phyloP scores from a whole-genome alignment of 805 yeast species.

The Lachancea nothofagi region DNA sequence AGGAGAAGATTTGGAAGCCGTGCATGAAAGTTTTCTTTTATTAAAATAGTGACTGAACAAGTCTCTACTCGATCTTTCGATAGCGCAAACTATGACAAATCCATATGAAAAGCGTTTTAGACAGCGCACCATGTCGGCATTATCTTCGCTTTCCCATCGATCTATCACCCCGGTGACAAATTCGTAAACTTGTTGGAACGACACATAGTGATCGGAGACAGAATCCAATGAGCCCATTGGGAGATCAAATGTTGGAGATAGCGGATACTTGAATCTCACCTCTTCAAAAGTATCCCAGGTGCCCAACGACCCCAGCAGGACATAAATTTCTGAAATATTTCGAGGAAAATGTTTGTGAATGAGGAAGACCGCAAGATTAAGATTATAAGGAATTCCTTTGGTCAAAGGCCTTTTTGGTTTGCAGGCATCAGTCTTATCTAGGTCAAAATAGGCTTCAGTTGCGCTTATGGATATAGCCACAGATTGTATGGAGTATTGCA shows the following conservation, averaged over 20 bases:
- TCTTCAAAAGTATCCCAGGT: neutral
- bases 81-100: slow-evolving; percentile 4
- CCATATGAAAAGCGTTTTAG: slow-evolving; percentile 2
- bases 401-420: neutral
- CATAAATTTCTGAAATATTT: slow-evolving; percentile 3
- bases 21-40: neutral
- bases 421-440: slow-evolving; percentile 2
- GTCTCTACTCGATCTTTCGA: slow-evolving; percentile 5
- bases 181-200: neutral
- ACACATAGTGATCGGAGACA: slow-evolving; percentile 7
- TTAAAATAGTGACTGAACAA: slow-evolving; percentile 2
- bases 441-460: slow-evolving; percentile 5
- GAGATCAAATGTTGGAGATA: slow-evolving; percentile 5
- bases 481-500: slow-evolving; percentile 2
- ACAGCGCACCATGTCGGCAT: slow-evolving; percentile 4
- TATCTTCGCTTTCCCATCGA: slow-evolving; percentile 3
- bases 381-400: slow-evolving; percentile 1
- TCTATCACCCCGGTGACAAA: neutral
- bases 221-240: slow-evolving; percentile 5
- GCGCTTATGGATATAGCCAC: neutral
- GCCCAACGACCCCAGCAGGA: slow-evolving; percentile 1
- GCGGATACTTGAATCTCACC: slow-evolving; percentile 1
- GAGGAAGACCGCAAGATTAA: slow-evolving; percentile 1
- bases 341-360: slow-evolving; percentile 7
- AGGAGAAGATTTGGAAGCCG: neutral